phyloP scores from a whole-genome alignment of 306 rosid genomes.

The Boehmeria nivea region DNA sequence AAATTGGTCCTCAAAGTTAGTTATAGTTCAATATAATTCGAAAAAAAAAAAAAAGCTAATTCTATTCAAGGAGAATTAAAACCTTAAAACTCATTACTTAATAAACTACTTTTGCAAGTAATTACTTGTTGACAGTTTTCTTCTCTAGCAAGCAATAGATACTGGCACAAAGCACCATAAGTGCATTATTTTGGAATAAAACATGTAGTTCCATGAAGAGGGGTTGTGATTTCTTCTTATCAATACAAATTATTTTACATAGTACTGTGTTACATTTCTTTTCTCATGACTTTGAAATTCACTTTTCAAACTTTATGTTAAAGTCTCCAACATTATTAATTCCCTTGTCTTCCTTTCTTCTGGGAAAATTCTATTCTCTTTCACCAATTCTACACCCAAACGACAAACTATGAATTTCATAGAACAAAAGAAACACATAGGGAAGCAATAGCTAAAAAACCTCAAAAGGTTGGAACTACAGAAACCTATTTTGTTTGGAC shows the following conservation, averaged over 20 bases:
- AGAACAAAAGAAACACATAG: neutral
- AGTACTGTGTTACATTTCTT: slow-evolving; percentile 9
- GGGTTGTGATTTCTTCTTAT: slow-evolving; percentile 30
- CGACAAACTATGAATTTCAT: neutral
- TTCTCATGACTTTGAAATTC: slow-evolving; percentile 13
- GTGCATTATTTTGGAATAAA: slow-evolving; percentile 34
- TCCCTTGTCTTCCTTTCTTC: slow-evolving; percentile 18
- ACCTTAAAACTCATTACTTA: no score
- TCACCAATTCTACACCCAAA: slow-evolving; percentile 4
- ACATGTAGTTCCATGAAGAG: slow-evolving; percentile 14
- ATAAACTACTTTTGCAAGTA: no score
- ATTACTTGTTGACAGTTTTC: no score
- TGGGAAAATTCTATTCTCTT: slow-evolving; percentile 3
- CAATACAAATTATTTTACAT: slow-evolving; percentile 26
- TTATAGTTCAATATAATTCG: no score
- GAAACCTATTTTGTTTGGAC: no score
- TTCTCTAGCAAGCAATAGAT: slow-evolving; percentile 5
- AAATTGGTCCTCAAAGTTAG: no score
- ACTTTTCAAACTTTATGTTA: slow-evolving; percentile 5
- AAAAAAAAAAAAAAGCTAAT: no score
- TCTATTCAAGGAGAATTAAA: no score
- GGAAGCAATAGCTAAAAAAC: neutral
- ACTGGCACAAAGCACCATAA: slow-evolving; percentile 8
- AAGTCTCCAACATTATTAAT: slow-evolving; percentile 3
- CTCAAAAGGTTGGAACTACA: neutral